Conservation (phyloP, 257 asterid species). For the Solanum paucissectum region DNA sequence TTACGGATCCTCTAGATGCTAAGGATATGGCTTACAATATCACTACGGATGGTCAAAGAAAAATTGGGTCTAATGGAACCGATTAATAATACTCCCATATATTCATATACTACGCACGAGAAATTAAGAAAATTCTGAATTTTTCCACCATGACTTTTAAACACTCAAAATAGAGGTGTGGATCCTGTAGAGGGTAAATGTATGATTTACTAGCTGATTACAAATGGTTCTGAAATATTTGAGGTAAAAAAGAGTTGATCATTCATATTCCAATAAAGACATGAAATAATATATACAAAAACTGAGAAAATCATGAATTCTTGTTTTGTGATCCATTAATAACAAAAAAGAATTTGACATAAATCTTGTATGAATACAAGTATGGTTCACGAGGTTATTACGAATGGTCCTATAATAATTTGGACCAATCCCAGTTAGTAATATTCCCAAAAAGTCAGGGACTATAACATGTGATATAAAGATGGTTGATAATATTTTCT, state of each 20-base stretch:
- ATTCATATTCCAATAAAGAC: neutral
- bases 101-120: neutral
- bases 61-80: neutral
- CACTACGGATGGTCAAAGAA: neutral
- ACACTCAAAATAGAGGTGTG: neutral
- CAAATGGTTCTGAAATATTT: neutral
- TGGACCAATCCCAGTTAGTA: neutral
- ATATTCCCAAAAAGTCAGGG: neutral
- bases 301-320: neutral
- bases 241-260: neutral
- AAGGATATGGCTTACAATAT: neutral
- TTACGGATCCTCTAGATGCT: neutral
- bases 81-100: neutral
- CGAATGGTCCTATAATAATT: neutral
- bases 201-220: neutral
- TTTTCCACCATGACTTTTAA: neutral
- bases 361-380: neutral
- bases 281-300: neutral
- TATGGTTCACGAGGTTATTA: neutral
- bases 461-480: neutral
- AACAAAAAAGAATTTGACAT: neutral
- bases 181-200: neutral
- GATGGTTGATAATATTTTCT: neutral
- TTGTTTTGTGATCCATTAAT: neutral
- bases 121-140: neutral